These are phyloP conservation scores for Pistacia vera DNA, from an alignment of 345 rosid genomes.

Conservation along the genomic window DNA sequence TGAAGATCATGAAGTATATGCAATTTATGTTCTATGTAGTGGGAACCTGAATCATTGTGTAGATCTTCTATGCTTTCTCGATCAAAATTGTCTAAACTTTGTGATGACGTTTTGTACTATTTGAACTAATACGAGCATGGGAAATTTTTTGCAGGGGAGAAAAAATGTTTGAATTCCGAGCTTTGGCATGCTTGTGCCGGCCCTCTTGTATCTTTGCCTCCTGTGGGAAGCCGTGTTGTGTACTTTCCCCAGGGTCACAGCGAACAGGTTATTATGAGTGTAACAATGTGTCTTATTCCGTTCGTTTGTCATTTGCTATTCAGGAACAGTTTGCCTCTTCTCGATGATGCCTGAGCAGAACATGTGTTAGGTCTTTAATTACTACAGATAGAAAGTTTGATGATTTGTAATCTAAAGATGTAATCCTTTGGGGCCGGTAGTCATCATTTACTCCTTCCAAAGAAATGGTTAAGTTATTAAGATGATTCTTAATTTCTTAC, in stretches of 20 bases:
- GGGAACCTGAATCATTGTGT: neutral
- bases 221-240: constrained; percentile 82
- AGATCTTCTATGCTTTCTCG: neutral
- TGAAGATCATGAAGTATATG: neutral
- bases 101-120: neutral
- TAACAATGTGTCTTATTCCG: neutral
- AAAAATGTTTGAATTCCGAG: constrained; percentile 78
- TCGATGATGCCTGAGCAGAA: neutral
- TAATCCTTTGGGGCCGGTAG: neutral
- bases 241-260: constrained; percentile 97
- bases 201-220: constrained; percentile 84
- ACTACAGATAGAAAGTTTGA: neutral
- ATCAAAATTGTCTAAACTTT: neutral
- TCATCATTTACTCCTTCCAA: neutral
- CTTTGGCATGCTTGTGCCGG: constrained; percentile 99
- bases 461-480: neutral
- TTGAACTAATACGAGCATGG: neutral
- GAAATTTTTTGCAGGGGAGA: constrained; percentile 57
- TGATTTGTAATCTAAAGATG: neutral
- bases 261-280: constrained; percentile 62
- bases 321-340: neutral
- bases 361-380: neutral
- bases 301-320: constrained; percentile 7
- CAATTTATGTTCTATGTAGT: neutral
- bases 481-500: neutral